Conservation (phyloP, 2,329 filamentous ascomycete genomes). For the Cladosporium oxysporum region DNA sequence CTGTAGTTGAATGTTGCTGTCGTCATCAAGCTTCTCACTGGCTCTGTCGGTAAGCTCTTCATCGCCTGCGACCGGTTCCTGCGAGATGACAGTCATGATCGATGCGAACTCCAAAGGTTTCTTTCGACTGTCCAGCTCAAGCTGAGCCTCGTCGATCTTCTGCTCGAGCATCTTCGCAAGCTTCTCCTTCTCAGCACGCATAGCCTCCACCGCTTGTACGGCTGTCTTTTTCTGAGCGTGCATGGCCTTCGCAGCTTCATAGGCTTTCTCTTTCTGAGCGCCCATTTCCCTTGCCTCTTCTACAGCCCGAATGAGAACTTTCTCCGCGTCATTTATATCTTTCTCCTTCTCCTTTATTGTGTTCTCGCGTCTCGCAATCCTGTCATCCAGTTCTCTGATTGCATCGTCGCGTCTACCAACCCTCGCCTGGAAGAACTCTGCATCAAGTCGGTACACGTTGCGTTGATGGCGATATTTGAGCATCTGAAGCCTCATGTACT, state of each 20-base stretch:
- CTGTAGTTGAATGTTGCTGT: background rate
- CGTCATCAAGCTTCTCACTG: background rate
- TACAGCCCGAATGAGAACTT: background rate
- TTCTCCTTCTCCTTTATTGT: background rate
- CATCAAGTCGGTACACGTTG: background rate
- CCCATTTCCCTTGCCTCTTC: background rate
- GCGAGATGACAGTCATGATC: background rate
- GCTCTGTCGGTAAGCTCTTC: background rate
- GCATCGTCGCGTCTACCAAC: background rate
- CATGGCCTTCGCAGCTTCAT: background rate
- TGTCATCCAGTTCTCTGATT: background rate
- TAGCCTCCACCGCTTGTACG: background rate
- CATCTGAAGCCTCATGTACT: slow-evolving; percentile 11
- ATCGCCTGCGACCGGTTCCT: background rate
- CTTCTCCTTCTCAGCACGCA: background rate
- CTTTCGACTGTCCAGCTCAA: background rate
- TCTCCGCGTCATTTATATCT: background rate
- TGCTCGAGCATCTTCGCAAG: background rate
- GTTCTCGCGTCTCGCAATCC: background rate
- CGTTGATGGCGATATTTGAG: slow-evolving; percentile 7
- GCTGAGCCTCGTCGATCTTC: background rate
- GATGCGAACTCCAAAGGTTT: background rate
- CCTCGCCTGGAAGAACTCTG: background rate
- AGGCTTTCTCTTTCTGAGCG: background rate
- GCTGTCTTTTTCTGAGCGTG: background rate